Evolutionary conservation across 2,329 filamentous ascomycete genomes (phyloP), one percentile per base, ranked within the genome.

Genomic region (Ceratocystis cubensis): DNA sequence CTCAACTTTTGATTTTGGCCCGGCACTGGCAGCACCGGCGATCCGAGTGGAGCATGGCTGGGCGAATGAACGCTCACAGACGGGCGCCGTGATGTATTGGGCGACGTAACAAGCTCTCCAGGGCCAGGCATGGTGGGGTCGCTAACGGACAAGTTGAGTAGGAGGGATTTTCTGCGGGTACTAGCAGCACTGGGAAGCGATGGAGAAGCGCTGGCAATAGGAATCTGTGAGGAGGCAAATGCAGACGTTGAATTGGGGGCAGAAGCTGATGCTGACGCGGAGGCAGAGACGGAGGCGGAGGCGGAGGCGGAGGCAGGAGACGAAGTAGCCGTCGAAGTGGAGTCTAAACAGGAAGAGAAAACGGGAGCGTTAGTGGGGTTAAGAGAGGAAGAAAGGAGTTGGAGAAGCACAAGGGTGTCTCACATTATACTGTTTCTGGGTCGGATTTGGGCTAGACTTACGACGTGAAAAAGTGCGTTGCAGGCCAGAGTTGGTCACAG

Each of bases 401-500:
- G 53, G 53, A 57, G 22, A 57, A 57, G 28, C 22, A 30, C 53
- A 33, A 28, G 53, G 53, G 30, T 57, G 53, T n/a, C 3, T 57
- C 53, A 57, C 6, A 22, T 10, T 50, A n/a, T 25, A 33, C 7
- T 20, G 2, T 25, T 28, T 17, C n/a, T 53, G n/a, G 48, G 7
- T 53, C 6, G 13, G n/a, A 17, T n/a, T 53, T 53, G 37, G 37
- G 37, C 37, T 41, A 41, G 3, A 72, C 79, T 61, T 78, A 85
- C 84, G 78, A 73, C 80, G 76, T 13, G 82, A 82, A 48, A 83
- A 79, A 72, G 88, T 83, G 69, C 82, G 83, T 70, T 88, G 85
- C 33, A 91, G 82, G 64, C 89, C 84, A 33, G 88, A 87, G 73
- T 93, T 93, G 75, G 92, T 82, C 56, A 88, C 86, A 6, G 88